These are phyloP conservation scores for Ulota crispa DNA, from an alignment of 225 moss, liverwort and hornwort genomes.

Conservation along the genomic window DNA sequence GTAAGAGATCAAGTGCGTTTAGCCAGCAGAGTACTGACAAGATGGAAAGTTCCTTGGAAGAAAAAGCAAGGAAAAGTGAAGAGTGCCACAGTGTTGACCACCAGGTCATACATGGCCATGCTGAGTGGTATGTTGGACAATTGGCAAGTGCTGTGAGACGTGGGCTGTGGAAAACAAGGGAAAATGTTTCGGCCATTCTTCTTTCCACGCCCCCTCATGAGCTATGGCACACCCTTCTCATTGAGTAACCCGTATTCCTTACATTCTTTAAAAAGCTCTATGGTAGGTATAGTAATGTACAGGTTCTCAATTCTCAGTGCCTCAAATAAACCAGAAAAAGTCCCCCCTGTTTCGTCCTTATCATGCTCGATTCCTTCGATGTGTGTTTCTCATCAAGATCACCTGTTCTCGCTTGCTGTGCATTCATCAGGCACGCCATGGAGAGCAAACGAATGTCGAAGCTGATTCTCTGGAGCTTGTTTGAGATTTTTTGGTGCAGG, in stretches of 20 bases:
- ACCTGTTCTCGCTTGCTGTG: neutral
- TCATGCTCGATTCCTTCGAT: neutral
- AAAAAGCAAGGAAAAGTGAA: slow-evolving; percentile 35
- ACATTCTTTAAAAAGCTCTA: neutral
- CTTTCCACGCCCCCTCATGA: slow-evolving; percentile 68
- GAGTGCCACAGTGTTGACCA: slow-evolving; percentile 55
- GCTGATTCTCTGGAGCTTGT: neutral
- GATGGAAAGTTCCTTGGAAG: slow-evolving; percentile 21
- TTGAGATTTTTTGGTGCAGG: neutral
- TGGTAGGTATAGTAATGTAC: neutral
- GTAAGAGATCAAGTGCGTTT: slow-evolving; percentile 38
- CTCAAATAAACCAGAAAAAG: neutral
- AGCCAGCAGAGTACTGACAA: slow-evolving; percentile 22
- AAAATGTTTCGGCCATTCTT: slow-evolving; percentile 69
- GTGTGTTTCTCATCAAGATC: neutral
- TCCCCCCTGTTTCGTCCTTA: neutral
- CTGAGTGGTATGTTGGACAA: slow-evolving; percentile 76
- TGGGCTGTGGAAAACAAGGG: slow-evolving; percentile 71
- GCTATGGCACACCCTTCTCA: slow-evolving; percentile 69
- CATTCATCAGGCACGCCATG: neutral
- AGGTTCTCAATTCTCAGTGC: neutral
- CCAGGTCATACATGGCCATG: slow-evolving; percentile 74
- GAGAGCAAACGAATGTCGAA: neutral
- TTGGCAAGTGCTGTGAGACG: slow-evolving; percentile 70
- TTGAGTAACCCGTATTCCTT: slow-evolving; percentile 26